A percentile compares a stretch with the other conserved stretches of the same genome.
These are phyloP conservation scores for Blepharisma stoltei DNA, from an alignment of 73 alveolate species.

Conservation along the genomic window DNA sequence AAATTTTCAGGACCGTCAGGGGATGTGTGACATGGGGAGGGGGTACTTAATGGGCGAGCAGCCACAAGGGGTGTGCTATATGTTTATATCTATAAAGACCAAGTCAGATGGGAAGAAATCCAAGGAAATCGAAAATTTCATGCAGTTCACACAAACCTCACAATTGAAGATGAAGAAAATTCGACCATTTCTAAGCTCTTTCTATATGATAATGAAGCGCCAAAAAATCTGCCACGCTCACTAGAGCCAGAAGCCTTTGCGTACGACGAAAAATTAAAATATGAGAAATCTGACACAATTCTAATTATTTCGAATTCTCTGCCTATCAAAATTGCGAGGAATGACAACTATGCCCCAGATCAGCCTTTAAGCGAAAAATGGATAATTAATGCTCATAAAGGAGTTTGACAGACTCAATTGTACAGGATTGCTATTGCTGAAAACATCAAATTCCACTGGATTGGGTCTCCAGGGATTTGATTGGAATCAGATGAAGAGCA, in stretches of 20 bases:
- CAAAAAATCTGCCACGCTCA: neutral
- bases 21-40: neutral
- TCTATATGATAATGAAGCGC: neutral
- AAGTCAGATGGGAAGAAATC: neutral
- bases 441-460: neutral
- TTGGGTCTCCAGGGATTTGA: neutral
- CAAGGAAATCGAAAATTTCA: conserved; percentile 9
- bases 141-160: neutral
- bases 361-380: neutral
- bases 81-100: no score
- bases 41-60: neutral
- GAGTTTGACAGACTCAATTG: conserved; percentile 25
- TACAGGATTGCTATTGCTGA: neutral
- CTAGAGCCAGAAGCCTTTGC: conserved; percentile 16
- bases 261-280: neutral
- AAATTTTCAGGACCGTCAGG: no score
- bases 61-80: no score
- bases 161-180: neutral
- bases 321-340: conserved; percentile 4
- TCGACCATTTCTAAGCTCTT: conserved; percentile 11
- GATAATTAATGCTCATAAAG: neutral
- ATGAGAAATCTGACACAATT: neutral
- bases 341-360: neutral
- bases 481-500: conserved; percentile 4
- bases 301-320: conserved; percentile 4